A percentile compares a stretch with the other conserved stretches of the same genome.
Evolutionary conservation across 352 stramenopile genomes (phyloP).

Genomic region (Phytophthora meadii): DNA sequence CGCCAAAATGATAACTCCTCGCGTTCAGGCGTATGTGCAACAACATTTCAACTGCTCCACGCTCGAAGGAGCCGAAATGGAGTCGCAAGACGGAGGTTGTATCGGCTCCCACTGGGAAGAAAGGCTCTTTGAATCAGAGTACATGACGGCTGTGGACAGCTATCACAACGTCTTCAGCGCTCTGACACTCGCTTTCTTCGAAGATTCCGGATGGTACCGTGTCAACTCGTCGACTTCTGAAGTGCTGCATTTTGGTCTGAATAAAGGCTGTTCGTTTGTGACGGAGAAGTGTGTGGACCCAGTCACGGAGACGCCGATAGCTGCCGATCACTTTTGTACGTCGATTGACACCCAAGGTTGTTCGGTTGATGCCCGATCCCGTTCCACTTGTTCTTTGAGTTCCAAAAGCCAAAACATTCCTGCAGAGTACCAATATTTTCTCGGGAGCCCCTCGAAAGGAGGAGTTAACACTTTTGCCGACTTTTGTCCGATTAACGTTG

Average conservation of each 20-base stretch:
- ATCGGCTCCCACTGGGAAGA: conserved; percentile 84
- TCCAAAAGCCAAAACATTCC: conserved; percentile 46
- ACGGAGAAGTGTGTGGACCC: conserved; percentile 64
- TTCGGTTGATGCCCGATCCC: conserved; percentile 68
- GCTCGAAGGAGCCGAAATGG: conserved; percentile 68
- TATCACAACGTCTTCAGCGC: conserved; percentile 67
- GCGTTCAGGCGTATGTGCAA: conserved; percentile 53
- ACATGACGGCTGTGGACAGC: conserved; percentile 75
- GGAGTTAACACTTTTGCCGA: conserved; percentile 65
- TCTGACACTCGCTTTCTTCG: conserved; percentile 78
- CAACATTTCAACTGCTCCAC: conserved; percentile 67
- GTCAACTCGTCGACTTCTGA: conserved; percentile 54
- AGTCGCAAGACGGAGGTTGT: conserved; percentile 78
- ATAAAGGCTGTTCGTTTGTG: conserved; percentile 64
- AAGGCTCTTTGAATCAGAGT: conserved; percentile 75
- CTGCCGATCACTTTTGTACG: conserved; percentile 63
- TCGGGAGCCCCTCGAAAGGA: conserved; percentile 37
- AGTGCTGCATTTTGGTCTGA: conserved; percentile 62
- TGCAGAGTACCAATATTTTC: conserved; percentile 68
- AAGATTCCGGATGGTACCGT: conserved; percentile 80
- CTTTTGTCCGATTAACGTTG: conserved; percentile 73
- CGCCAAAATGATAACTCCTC: conserved; percentile 67
- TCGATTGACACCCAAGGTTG: conserved; percentile 51
- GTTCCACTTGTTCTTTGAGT: conserved; percentile 59
- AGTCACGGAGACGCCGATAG: conserved; percentile 41